Base-by-base conservation (phyloP, 768 basidiomycete genomes). In the Amanita inopinata region DNA sequence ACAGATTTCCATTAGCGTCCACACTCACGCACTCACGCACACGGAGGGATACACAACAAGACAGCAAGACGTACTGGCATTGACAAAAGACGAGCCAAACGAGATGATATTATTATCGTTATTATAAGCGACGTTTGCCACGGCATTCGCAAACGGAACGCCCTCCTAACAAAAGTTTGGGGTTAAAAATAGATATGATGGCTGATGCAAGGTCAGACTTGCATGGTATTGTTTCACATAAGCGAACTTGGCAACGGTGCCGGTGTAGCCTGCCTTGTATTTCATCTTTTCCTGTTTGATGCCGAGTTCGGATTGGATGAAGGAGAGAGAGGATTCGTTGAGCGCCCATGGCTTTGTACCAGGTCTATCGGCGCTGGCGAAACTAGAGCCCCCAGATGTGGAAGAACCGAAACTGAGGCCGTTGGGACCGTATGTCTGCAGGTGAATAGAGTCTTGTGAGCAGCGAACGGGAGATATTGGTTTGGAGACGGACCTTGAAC, bases 81-180 rank as follows among this genome's bases (percentile, higher is more conserved):
- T 57, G 28, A 63, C 55, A 41, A 65, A 62, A 1, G 61, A 61
- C 4, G 55, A 57, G 9, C 62, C 62, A 43, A 61, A 58, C 3
- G 62, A 53, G 7, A 62, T 56, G 23, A 61, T 60, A 38, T 53
- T 56, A 38, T 56, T 52, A 20, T 46, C 51, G 3, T 30, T 12
- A 24, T 59, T 60, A 40, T 59, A 60, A 5, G 60, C 61, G 35
- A 65, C 53, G 34, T 65, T 62, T 11, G 61, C 63, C 6, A 63
- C 63, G 28, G 61, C 62, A 41, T 65, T 64, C 20, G 60, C 59
- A 39, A 66, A 59, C 2, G 62, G 58, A 33, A 65, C 52, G 5
- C 53, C 59, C 36, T 64, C 45, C 62, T 63, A 17, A 20, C 4
- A 30, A 5, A 18, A 28, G 22, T 23, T 38, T 32, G 33, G n/a